These are phyloP conservation scores for Ceratobasidium sp. DNA, from an alignment of 1,284 basidiomycete genomes.

Conservation along the genomic window DNA sequence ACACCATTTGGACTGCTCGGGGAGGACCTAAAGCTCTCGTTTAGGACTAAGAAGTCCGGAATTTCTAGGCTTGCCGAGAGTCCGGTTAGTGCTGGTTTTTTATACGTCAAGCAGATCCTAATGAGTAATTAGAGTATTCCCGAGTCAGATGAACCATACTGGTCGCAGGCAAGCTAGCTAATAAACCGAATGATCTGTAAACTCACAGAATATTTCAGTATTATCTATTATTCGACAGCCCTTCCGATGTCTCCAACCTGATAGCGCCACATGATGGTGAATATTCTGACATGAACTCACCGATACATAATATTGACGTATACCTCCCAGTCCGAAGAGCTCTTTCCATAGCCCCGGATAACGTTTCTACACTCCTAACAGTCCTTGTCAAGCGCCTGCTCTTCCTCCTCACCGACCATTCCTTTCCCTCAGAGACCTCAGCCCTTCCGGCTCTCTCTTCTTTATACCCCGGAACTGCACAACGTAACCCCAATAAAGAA, in stretches of 20 bases:
- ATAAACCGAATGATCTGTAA: conserved; percentile 1
- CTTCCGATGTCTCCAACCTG: conserved; percentile 88
- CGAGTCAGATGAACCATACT: conserved; percentile 74
- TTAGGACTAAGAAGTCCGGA: conserved; percentile 81
- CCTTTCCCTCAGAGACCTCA: conserved; percentile 72
- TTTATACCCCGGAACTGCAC: conserved; percentile 64
- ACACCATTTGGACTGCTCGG: conserved; percentile 83
- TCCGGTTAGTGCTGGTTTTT: conserved; percentile 65
- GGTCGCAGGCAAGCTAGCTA: conserved; percentile 75
- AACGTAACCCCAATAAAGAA: conserved; percentile 80
- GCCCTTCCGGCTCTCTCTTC: conserved; percentile 62
- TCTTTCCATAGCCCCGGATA: conserved; percentile 82
- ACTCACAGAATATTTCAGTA: conserved; percentile 63
- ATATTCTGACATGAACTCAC: conserved; percentile 52
- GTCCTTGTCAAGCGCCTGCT: conserved; percentile 80
- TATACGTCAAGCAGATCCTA: conserved; percentile 40
- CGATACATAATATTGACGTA: conserved; percentile 26
- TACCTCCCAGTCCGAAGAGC: conserved; percentile 74
- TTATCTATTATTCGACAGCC: conserved; percentile 82
- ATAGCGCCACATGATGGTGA: conserved; percentile 86
- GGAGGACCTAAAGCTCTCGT: conserved; percentile 88
- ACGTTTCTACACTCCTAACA: conserved; percentile 82
- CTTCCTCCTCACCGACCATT: conserved; percentile 82
- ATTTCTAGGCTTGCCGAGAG: conserved; percentile 76
- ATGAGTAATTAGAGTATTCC: conserved; percentile 69